Evolutionary conservation across 2,329 filamentous ascomycete genomes (phyloP), one percentile per base, ranked within the genome.

Genomic region (Sarocladiaceae sp.): DNA sequence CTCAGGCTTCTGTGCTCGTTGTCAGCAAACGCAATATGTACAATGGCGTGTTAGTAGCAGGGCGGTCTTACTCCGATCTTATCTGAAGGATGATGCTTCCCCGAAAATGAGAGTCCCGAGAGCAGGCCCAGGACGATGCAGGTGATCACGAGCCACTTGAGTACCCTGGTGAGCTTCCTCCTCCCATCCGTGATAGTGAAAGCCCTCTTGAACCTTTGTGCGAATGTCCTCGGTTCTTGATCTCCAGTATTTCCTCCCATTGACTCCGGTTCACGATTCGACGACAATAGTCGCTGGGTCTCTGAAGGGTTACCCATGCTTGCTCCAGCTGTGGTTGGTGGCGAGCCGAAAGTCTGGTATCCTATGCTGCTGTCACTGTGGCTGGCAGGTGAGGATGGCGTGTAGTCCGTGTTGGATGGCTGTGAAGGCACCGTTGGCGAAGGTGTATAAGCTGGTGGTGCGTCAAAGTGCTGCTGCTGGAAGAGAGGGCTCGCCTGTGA

Each of bases 401-500:
- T 62, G 47, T 46, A 53, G 25, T 52, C 52, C 15, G 62, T 56
- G 7, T 67, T 62, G 12, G 71, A 71, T 20, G 40, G 40, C 23
- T 67, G 65, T 15, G 67, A 66, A 4, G 57, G 54, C 3, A 57
- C 53, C 1, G 33, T 40, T 3, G 60, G 64, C 13, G 69, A 73
- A 7, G 75, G 74, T 2, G 73, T 74, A 60, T 79, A 80, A 10
- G 77, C 77, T 6, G 77, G 77, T 10, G 77, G 77, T 5, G 76
- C 75, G 52, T 76, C 73, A 36, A 58, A 55, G 2, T 60, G 64
- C 31, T 56, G 57, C 15, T 63, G 59, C 44, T 56, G 56, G 48
- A 60, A 49, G 23, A 56, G 50, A 40, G 29, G 31, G 13, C 42
- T 56, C 25, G 51, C 35, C 46, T 47, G 42, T 52, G 29, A 51